These are phyloP conservation scores for Gardenia jasminoides DNA, from an alignment of 257 asterid genomes.

Conservation along the genomic window DNA sequence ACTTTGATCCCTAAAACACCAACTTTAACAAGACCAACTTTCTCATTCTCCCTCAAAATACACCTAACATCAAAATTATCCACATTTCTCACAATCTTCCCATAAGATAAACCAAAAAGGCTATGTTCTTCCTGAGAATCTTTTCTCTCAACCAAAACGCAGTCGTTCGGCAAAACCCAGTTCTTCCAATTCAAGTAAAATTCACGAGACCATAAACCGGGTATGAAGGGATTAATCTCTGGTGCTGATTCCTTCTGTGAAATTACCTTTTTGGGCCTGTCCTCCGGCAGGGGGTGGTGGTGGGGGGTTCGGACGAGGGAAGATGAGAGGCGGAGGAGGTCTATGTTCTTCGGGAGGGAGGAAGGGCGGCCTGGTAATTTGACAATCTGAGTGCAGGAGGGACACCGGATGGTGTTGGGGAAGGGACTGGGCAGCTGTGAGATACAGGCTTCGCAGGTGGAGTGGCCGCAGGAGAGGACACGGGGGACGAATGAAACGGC, in stretches of 20 bases:
- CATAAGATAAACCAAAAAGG: constrained; percentile 24
- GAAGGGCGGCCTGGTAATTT: constrained; percentile 54
- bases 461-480: constrained; percentile 89
- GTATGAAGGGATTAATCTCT: constrained; percentile 20
- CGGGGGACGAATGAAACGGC: constrained; percentile 61
- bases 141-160: constrained; percentile 31
- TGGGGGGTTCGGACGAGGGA: constrained; percentile 30
- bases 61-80: constrained; percentile 14
- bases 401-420: constrained; percentile 70
- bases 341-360: constrained; percentile 86
- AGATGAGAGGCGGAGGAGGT: constrained; percentile 71
- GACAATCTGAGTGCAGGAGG: constrained; percentile 71
- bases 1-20: constrained; percentile 36
- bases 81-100: constrained; percentile 28
- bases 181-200: constrained; percentile 60
- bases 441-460: constrained; percentile 75
- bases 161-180: constrained; percentile 63
- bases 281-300: neutral
- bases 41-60: constrained; percentile 44
- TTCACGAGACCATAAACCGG: constrained; percentile 56
- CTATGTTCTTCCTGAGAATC: constrained; percentile 20
- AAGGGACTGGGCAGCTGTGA: constrained; percentile 70
- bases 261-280: constrained; percentile 28
- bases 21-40: constrained; percentile 55
- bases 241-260: constrained; percentile 17